Evolutionary conservation across 805 yeast species (phyloP).

Genomic region (Saccharomycopsis sp.): DNA sequence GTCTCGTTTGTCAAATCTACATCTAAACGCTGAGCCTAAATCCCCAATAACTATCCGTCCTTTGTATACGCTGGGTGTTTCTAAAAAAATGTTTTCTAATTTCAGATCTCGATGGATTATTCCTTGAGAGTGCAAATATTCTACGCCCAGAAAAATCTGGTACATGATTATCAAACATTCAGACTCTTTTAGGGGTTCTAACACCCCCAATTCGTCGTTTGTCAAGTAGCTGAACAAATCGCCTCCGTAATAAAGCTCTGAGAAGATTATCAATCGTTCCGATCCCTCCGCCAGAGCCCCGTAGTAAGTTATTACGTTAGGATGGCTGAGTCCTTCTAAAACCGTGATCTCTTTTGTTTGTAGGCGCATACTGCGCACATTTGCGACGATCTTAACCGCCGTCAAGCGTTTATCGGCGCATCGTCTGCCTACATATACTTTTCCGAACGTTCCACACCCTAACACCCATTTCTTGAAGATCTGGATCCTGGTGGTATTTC

Average conservation of each 20-base stretch:
- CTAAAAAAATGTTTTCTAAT: conserved; percentile 55
- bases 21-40: conserved; percentile 51
- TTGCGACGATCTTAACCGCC: background rate
- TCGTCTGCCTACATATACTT: conserved; percentile 33
- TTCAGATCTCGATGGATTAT: conserved; percentile 65
- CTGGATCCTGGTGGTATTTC: background rate
- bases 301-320: background rate
- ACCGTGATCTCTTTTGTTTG: background rate
- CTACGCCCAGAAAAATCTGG: conserved; percentile 51
- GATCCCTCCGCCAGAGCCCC: background rate
- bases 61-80: conserved; percentile 39
- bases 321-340: background rate
- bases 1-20: conserved; percentile 18
- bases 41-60: conserved; percentile 57
- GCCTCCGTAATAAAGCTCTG: conserved; percentile 42
- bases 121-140: conserved; percentile 46
- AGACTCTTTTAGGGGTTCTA: conserved; percentile 43
- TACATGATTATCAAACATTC: conserved; percentile 47
- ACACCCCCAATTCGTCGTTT: conserved; percentile 29
- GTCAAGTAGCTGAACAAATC: conserved; percentile 52
- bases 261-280: conserved; percentile 1
- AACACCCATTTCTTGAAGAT: conserved; percentile 29
- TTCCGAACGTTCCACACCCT: conserved; percentile 57
- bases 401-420: conserved; percentile 33
- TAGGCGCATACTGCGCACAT: background rate